Evolutionary conservation across 371 early-diverging fungal species (phyloP).

Genomic region (Syncephalastrum monosporum): DNA sequence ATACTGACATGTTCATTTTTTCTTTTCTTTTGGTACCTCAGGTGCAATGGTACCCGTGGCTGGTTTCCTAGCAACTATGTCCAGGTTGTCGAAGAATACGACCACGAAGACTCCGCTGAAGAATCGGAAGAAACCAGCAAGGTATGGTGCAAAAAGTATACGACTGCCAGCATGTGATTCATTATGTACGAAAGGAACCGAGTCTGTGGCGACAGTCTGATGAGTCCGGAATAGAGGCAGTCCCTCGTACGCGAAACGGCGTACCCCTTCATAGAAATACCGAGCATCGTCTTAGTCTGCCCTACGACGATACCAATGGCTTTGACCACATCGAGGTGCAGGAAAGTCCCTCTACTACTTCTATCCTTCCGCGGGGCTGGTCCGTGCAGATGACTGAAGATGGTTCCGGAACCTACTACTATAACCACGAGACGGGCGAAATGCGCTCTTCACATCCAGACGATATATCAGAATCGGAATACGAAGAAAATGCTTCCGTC

Average conservation of each 20-base stretch:
- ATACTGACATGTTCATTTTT: not conserved
- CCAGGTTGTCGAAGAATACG: conserved; percentile 44
- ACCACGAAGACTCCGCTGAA: conserved; percentile 11
- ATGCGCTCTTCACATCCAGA: conserved; percentile 47
- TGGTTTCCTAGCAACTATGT: conserved; percentile 93
- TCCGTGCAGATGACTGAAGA: conserved; percentile 41
- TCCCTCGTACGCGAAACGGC: conserved; percentile 12
- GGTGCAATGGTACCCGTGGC: conserved; percentile 65
- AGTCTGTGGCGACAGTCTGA: conserved; percentile 5
- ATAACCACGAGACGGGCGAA: conserved; percentile 44
- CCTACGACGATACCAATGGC: conserved; percentile 11
- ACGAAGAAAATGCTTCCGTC: conserved; percentile 13
- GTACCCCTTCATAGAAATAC: conserved; percentile 24
- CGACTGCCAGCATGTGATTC: not conserved
- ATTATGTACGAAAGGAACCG: not conserved
- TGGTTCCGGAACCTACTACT: conserved; percentile 46
- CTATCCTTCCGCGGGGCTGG: conserved; percentile 44
- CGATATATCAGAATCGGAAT: conserved; percentile 20
- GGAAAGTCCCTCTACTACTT: not conserved
- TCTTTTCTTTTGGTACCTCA: conserved; percentile 4
- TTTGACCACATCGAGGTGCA: too few relatives aligned
- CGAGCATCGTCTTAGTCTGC: conserved; percentile 24
- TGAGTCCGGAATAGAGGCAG: conserved; percentile 11
- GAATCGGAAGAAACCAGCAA: conserved; percentile 2
- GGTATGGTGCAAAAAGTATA: not conserved